Evolutionary conservation across 345 rosid species (phyloP).

Genomic region (Hibiscus mutabilis): DNA sequence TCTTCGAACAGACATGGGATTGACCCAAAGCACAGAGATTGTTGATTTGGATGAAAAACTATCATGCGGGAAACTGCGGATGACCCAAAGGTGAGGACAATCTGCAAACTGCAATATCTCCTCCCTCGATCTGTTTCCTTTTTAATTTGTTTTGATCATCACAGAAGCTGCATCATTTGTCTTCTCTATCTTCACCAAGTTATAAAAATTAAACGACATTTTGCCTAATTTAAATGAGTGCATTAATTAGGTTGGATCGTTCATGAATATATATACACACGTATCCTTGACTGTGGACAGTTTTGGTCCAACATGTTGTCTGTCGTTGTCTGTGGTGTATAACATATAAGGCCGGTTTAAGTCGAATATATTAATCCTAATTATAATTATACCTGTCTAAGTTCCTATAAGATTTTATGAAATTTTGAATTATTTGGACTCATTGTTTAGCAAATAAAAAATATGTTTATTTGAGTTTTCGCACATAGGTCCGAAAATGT

Average conservation of each 20-base stretch:
- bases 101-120: background rate
- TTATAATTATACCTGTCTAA: background rate
- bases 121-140: background rate
- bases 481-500: too few species aligned
- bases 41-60: constrained; percentile 23
- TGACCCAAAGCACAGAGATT: background rate
- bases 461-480: background rate
- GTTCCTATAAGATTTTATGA: background rate
- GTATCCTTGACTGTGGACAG: background rate
- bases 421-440: background rate
- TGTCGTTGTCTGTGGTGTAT: constrained; percentile 12
- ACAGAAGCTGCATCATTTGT: background rate
- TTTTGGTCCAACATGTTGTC: constrained; percentile 19
- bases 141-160: background rate
- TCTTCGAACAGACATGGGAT: too few species aligned
- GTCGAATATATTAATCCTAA: background rate
- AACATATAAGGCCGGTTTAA: too few species aligned
- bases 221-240: background rate
- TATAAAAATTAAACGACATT: background rate
- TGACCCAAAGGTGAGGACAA: constrained; percentile 24
- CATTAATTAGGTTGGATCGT: background rate
- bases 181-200: background rate
- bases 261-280: constrained; percentile 19
- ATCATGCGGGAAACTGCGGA: background rate
- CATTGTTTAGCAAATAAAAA: background rate